Evolutionary conservation across 2,329 filamentous ascomycete genomes (phyloP).

Genomic region (Uncinocarpus reesii): DNA sequence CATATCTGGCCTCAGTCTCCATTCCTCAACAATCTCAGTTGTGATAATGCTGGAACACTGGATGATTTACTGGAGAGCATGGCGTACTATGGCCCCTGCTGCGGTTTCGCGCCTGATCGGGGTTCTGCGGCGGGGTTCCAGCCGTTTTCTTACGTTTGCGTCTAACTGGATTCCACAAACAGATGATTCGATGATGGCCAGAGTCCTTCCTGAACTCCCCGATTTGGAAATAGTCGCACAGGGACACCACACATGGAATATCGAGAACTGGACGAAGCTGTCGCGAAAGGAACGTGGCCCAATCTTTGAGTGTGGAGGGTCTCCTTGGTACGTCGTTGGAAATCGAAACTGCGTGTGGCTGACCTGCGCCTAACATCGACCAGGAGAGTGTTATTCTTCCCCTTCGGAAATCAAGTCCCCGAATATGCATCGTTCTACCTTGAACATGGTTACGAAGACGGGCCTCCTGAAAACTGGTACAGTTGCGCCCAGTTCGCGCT

Average conservation of each 20-base stretch:
- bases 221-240: slow-evolving; percentile 74
- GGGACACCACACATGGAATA: slow-evolving; percentile 70
- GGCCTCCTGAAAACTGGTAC: slow-evolving; percentile 85
- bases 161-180: slow-evolving; percentile 6
- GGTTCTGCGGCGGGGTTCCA: neutral
- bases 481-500: slow-evolving; percentile 92
- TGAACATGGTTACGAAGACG: slow-evolving; percentile 74
- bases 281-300: slow-evolving; percentile 78
- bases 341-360: neutral
- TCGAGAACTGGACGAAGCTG: slow-evolving; percentile 69
- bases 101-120: neutral
- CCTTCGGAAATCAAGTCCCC: slow-evolving; percentile 75
- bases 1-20: neutral
- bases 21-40: neutral
- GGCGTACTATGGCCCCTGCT: neutral
- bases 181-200: slow-evolving; percentile 79
- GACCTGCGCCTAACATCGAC: slow-evolving; percentile 20
- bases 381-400: slow-evolving; percentile 91
- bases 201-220: slow-evolving; percentile 63
- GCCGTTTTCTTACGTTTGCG: neutral
- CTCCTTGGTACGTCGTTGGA: slow-evolving; percentile 61
- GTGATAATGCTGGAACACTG: neutral
- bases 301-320: slow-evolving; percentile 71
- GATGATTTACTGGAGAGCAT: neutral
- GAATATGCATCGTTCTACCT: slow-evolving; percentile 92